Evolutionary conservation across 1,139 yeast genomes (phyloP), one percentile per base, ranked within the genome.

Genomic region (Debaryomycetaceae sp.): DNA sequence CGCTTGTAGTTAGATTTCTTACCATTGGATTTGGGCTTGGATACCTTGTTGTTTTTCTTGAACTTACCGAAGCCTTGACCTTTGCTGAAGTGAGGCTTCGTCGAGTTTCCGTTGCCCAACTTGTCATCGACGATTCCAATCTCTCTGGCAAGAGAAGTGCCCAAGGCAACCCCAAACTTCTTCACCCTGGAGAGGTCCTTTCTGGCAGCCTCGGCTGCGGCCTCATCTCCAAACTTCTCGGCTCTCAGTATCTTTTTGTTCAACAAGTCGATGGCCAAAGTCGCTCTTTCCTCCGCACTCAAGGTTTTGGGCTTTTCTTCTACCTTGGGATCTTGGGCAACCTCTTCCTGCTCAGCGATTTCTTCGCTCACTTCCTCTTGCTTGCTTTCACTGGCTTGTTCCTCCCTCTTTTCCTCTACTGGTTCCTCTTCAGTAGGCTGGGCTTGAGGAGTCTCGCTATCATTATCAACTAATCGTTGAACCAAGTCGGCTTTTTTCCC

Each of bases 401-500:
- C 50, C 40, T 55, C 52, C 20, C 47, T 37, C 36, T 43, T 51
- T 23, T 46, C 48, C 14, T 38, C 43, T 7, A 9, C 24, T 5
- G 38, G 38, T 17, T 20, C 33, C n/a, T 24, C 24, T 8, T 27
- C 11, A 8, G 31, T 4, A 27, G 31, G 31, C 24, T 42, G 53
- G 2, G 50, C 46, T 17, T 48, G 44, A 34, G 35, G 38, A 17
- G 44, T 36, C 38, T 48, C 49, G 5, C 43, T 47, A 20, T 61
- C 69, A 24, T 49, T 55, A 40, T 76, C 82, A 44, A 63, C 67
- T 49, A 91, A 75, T 53, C 97, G 80, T 38, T 81, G 80, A 44
- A 91, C 76, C 54, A 91, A 76, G 47, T 89, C 97, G 38, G 86
- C 84, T 66, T 91, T 93, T 57, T 89, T 84, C 24, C 99, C 99